Evolutionary conservation across 1,139 yeast genomes (phyloP).

Genomic region (Magnusiomyces suaveolens): DNA sequence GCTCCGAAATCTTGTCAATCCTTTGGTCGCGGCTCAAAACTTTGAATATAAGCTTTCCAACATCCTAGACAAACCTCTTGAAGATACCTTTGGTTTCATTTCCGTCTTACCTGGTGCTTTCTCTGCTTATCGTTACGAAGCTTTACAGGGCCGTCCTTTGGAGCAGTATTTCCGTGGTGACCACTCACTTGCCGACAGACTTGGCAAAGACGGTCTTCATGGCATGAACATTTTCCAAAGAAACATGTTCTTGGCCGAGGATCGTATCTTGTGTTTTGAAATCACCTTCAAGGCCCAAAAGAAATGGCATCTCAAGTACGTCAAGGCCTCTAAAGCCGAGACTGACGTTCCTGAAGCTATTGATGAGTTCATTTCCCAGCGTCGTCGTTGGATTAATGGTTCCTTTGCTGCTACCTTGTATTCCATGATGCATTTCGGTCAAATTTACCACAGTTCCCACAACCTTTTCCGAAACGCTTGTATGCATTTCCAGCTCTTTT

Average conservation of each 20-base stretch:
- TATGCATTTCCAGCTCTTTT: slow-evolving; percentile 66
- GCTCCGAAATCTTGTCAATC: slow-evolving; percentile 59
- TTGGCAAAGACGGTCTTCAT: slow-evolving; percentile 41
- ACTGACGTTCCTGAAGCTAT: slow-evolving; percentile 91
- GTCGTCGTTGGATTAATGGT: slow-evolving; percentile 95
- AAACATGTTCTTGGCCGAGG: slow-evolving; percentile 93
- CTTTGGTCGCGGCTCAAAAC: slow-evolving; percentile 85
- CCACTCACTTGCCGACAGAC: slow-evolving; percentile 38
- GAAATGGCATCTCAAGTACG: slow-evolving; percentile 81
- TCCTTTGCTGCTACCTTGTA: slow-evolving; percentile 93
- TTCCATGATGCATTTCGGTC: slow-evolving; percentile 61
- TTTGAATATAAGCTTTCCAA: slow-evolving; percentile 90
- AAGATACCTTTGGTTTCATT: slow-evolving; percentile 79
- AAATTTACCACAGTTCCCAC: slow-evolving; percentile 73
- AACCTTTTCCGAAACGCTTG: slow-evolving; percentile 58
- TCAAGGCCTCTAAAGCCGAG: slow-evolving; percentile 84
- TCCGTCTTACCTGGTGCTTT: slow-evolving; percentile 90
- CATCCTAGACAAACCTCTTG: slow-evolving; percentile 83
- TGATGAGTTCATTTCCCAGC: slow-evolving; percentile 78
- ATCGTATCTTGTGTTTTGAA: slow-evolving; percentile 89
- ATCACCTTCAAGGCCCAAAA: slow-evolving; percentile 69
- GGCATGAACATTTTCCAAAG: slow-evolving; percentile 71
- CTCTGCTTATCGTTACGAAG: slow-evolving; percentile 77
- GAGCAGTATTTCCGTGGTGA: slow-evolving; percentile 91
- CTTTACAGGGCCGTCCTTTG: slow-evolving; percentile 73